Evolutionary conservation across 2,329 filamentous ascomycete species (phyloP), one percentile per base, ranked within the genome.

Genomic region (Aspergillus vadensis): DNA sequence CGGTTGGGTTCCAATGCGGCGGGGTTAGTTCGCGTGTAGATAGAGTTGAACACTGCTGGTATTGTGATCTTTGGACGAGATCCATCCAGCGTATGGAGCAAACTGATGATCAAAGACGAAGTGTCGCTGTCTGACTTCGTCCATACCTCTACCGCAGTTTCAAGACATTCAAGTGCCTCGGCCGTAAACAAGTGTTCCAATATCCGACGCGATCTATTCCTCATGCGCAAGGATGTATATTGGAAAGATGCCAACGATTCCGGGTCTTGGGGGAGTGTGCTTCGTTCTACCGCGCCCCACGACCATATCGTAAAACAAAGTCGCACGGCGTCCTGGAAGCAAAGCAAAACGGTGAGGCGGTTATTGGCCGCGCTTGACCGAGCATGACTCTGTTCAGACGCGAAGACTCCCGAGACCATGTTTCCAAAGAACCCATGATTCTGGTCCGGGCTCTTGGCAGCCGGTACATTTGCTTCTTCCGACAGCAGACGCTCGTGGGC

Each of bases 291-390:
- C 5, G 90, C 85, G 14, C 85, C 91, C 94, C 95, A 99, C 0
- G 91, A 91, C 95, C 96, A 99, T 55, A 99, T 97, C 12, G 83
- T 87, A 73, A 96, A 96, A 75, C 93, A 97, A 53, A 96, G 91
- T 23, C 92, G 87, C 60, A 98, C 91, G 1, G 93, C 92, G 74
- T 99, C 96, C 75, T 98, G 94, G 73, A 99, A 97, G 10, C 93
- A 96, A n/a, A 99, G 82, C 47, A 97, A 83, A 19, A 99, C 94
- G 0, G 95, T 98, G 21, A 99, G 82, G 49, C 94, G 87, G 69
- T 95, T 94, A 70, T 98, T 99, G 8, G 93, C 92, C n/a, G 91
- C 92, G 7, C 89, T 87, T 61, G 88, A 92, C 52, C 92, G 88
- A n/a, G 87, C 84, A 62, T 93, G 90, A 2, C 85, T 87, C 0